Base-by-base conservation (phyloP, 1,139 yeast genomes). In the Diutina neorugosa region DNA sequence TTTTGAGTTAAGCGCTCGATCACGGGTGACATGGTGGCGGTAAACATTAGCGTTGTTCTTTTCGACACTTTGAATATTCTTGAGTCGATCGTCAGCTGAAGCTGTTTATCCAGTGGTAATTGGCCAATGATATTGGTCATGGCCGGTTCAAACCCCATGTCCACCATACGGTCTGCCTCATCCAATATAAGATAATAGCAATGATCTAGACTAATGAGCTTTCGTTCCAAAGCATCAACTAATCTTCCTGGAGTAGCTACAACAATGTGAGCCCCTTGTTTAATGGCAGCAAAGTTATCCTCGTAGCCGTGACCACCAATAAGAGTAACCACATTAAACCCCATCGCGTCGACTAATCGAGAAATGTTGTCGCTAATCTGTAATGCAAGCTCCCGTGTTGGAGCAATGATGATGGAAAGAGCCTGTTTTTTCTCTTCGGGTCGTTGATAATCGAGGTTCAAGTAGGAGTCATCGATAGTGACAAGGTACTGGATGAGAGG, bases 211-310 rank as follows among this genome's bases (percentile, higher is more conserved):
- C 78, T 78, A 2, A 90, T 59, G 16, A 86, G 70, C 27, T 81
- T 80, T 54, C 87, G 73, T 54, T 86, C 93, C 16, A 91, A 61
- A 54, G 89, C 81, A 62, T 93, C 98, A 14, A 89, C 74, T 53
- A 93, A 69, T 57, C 98, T 71, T 9, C 98, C 98, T 0, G 98
- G 98, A 0, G 98, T 93, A 0, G 96, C 98, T 48, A 93, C 89
- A 8, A 91, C 77, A 1, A 91, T 77, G 61, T 88, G 94, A 9
- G 86, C 87, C 2, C 48, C 48, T 2, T n/a, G 9, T 8, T 21
- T 23, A n/a, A 43, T 21, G n/a, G 40, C 19, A 3, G 4, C 40
- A n/a, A 27, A n/a, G 48, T 21, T 23, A 7, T 16, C 37, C 8
- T 46, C 50, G 21, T 27, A 27, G 6, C 21, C 77, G 60, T 87